Evolutionary conservation across 345 rosid species (phyloP).

Genomic region (Eutrema yunnanense): DNA sequence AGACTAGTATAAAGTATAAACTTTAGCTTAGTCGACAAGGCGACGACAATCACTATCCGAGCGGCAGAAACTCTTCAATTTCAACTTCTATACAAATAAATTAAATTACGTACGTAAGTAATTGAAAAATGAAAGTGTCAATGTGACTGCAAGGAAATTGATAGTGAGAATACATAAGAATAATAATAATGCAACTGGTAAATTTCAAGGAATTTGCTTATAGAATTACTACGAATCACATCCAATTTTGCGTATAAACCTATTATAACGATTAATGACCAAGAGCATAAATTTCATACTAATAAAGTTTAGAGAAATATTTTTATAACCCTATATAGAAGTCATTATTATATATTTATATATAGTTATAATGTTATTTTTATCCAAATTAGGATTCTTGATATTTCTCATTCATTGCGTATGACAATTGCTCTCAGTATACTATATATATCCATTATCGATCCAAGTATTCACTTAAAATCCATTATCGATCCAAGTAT

Average conservation of each 20-base stretch:
- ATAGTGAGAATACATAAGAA: not conserved
- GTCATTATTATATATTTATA: too few species aligned
- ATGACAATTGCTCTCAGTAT: not conserved
- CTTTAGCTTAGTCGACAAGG: constrained; percentile 17
- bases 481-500: not conserved
- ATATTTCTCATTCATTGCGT: not conserved
- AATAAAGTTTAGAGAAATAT: too few species aligned
- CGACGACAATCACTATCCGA: not conserved
- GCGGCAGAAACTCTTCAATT: not conserved
- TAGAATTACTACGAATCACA: not conserved
- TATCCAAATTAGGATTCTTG: not conserved
- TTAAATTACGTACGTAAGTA: not conserved
- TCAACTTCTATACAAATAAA: not conserved
- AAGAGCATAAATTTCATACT: too few species aligned
- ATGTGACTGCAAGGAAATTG: not conserved
- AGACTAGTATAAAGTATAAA: not conserved
- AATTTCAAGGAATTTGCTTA: constrained; percentile 3
- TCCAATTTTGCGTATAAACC: too few species aligned
- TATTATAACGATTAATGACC: too few species aligned
- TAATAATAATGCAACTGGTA: not conserved
- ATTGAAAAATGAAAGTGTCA: not conserved
- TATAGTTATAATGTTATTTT: not conserved
- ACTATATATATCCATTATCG: not conserved
- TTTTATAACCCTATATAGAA: too few species aligned
- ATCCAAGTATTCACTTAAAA: not conserved